Conservation (phyloP, 2,329 filamentous ascomycete species). For the Fusarium palustre region DNA sequence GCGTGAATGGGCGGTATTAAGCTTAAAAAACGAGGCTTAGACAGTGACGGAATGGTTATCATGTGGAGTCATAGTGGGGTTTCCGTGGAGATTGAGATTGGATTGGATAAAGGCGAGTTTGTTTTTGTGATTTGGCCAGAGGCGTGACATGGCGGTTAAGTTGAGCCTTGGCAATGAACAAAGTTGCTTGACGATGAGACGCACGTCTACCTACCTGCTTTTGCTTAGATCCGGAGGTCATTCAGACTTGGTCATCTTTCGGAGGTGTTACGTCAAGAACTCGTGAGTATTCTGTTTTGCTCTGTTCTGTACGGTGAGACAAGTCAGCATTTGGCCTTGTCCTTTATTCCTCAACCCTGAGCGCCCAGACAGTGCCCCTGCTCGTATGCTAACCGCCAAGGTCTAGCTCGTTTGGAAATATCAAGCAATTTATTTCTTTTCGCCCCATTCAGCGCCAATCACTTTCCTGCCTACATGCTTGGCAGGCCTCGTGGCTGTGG, state of each 20-base stretch:
- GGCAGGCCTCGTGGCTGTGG: constrained; percentile 32
- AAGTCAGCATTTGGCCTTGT: background rate
- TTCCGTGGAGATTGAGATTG: constrained; percentile 4
- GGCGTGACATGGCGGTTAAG: constrained; percentile 2
- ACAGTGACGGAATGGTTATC: constrained; percentile 20
- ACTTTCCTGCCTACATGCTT: constrained; percentile 6
- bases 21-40: constrained; percentile 37
- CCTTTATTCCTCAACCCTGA: background rate
- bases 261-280: background rate
- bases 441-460: constrained; percentile 13
- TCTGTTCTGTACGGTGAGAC: background rate
- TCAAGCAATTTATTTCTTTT: constrained; percentile 8
- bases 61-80: constrained; percentile 9
- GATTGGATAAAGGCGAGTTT: background rate
- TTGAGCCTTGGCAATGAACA: constrained; percentile 1
- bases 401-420: background rate
- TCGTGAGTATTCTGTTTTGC: background rate
- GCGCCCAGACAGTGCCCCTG: background rate
- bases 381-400: constrained; percentile 5
- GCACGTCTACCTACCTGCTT: background rate
- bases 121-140: constrained; percentile 4
- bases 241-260: background rate
- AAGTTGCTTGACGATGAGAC: background rate
- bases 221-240: background rate
- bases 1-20: constrained; percentile 29